Evolutionary conservation across 208 protist genomes (phyloP), one percentile per base, ranked within the genome.

Genomic region (Leishmania arabica): DNA sequence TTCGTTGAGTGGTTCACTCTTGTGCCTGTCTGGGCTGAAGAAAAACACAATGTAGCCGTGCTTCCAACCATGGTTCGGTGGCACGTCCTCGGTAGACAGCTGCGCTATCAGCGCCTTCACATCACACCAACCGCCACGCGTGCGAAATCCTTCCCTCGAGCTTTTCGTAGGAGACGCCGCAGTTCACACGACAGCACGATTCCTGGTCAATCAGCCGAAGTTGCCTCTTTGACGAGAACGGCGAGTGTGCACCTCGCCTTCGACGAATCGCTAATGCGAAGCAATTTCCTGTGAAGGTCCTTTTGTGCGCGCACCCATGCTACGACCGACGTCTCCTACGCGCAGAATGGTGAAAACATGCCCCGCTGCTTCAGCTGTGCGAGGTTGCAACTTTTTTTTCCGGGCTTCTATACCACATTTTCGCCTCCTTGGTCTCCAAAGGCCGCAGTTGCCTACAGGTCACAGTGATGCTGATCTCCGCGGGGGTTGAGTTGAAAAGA

Each of bases 151-250:
- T 86, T 88, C 21, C 6, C 3, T 86, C 85, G 62, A 93, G 90
- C 40, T 78, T 86, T 73, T 93, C 94, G 31, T 62, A 80, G 6
- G 77, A 88, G 54, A 88, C 71, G 21, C 90, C 91, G 71, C 91
- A 95, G 85, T 95, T 96, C 94, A 81, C 93, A 91, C 37, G 91
- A 95, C 34, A 94, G 83, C 83, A 93, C 90, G 21, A 96, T 84
- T 64, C 91, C 87, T 9, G 86, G 88, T 68, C 78, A 69, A n/a
- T 93, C 81, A 34, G 77, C 64, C 80, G 89, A 87, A 15, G 84
- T 91, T 17, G 6, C 37, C 56, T 84, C 84, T 79, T 90, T 94
- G 40, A 90, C 91, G 51, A 96, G 77, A 72, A 96, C 94, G 64
- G 84, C 86, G 31, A 94, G 75, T 62, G 90, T 92, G 86, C 85